A percentile compares a stretch with the other conserved stretches of the same genome.
phyloP scores from a whole-genome alignment of 495 filamentous ascomycete species.

The Stereocaulon alpinum region DNA sequence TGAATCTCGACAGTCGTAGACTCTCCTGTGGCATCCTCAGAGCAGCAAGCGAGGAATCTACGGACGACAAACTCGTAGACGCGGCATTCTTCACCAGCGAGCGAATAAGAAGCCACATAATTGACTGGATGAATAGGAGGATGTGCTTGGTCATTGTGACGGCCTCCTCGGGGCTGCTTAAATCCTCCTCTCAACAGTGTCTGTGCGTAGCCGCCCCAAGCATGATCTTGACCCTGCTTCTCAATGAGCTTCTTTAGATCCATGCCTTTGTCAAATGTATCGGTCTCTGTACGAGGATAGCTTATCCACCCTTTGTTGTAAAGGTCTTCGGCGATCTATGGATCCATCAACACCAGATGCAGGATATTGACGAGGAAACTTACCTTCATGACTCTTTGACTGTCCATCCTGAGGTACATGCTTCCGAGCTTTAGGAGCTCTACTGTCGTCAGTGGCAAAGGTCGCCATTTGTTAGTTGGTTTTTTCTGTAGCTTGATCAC shows the following conservation, averaged over 20 bases:
- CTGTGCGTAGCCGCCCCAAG: slow-evolving; percentile 79
- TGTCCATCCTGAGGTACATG: slow-evolving; percentile 71
- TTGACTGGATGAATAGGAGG: slow-evolving; percentile 92
- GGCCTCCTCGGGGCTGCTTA: slow-evolving; percentile 66
- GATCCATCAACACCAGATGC: neutral
- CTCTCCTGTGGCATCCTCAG: slow-evolving; percentile 80
- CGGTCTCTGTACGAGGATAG: slow-evolving; percentile 94
- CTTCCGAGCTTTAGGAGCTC: slow-evolving; percentile 97
- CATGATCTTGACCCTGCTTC: slow-evolving; percentile 65
- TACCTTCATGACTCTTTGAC: slow-evolving; percentile 75
- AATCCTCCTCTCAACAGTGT: slow-evolving; percentile 68
- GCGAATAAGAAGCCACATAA: slow-evolving; percentile 52
- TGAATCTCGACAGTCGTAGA: slow-evolving; percentile 72
- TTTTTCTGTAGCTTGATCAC: slow-evolving; percentile 79
- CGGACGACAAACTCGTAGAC: slow-evolving; percentile 94
- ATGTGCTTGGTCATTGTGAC: slow-evolving; percentile 91
- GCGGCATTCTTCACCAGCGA: slow-evolving; percentile 56
- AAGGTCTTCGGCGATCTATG: slow-evolving; percentile 64
- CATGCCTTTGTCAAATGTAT: slow-evolving; percentile 87
- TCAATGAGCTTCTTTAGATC: slow-evolving; percentile 69
- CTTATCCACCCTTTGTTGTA: slow-evolving; percentile 95
- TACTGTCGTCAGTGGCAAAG: slow-evolving; percentile 89
- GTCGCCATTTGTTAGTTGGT: slow-evolving; percentile 89
- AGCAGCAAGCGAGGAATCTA: slow-evolving; percentile 92
- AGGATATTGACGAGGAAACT: neutral